Evolutionary conservation across 2,329 filamentous ascomycete species (phyloP), one percentile per base, ranked within the genome.

Genomic region (Juglanconis juglandina): DNA sequence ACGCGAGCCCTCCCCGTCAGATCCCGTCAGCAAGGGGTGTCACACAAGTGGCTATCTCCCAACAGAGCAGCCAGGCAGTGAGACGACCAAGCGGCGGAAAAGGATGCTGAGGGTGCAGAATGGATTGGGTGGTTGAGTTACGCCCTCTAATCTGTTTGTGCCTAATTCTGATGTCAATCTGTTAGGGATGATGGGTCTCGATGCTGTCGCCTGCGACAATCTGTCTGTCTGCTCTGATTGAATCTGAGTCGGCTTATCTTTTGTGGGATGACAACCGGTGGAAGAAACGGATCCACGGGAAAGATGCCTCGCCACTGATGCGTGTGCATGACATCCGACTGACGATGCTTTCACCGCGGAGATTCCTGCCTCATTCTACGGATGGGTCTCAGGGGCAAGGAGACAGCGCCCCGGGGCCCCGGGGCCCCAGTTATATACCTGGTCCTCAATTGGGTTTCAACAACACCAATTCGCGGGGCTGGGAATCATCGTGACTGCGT

Each of bases 371-470:
- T 42, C 39, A 42, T 42, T 42, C 11, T 42, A 7, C 11, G 14
- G 13, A 47, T 24, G 30, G 52, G 30, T 14, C 7, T 42, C 24
- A n/a, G 33, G 48, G 32, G 13, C 8, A 46, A 8, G 13, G 17
- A 10, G 14, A 7, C 14, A 17, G 5, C 44, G 44, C 2, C 9
- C 17, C 44, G 17, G n/a, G 44, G 14, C 44, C 17, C n/a, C 44
- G n/a, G 14, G 44, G 17, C 10, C 47, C 33, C 39, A 32, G 24
- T 35, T 33, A 7, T 24, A 52, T 33, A n/a, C 39, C 30, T 41
- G 55, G 55, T 34, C 55, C 47, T 51, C 47, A 51, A 11, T 57
- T 57, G 55, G 55, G 55, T 47, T 42, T 51, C 55, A 42, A 57
- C 55, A 42, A 57, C 55, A 55, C 53, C 44, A 47, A 47, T 37